Percentiles rank a stretch among this genome's conserved stretches.
phyloP scores from a whole-genome alignment of 441 rosid genomes.

The Arabidopsis hybrid region DNA sequence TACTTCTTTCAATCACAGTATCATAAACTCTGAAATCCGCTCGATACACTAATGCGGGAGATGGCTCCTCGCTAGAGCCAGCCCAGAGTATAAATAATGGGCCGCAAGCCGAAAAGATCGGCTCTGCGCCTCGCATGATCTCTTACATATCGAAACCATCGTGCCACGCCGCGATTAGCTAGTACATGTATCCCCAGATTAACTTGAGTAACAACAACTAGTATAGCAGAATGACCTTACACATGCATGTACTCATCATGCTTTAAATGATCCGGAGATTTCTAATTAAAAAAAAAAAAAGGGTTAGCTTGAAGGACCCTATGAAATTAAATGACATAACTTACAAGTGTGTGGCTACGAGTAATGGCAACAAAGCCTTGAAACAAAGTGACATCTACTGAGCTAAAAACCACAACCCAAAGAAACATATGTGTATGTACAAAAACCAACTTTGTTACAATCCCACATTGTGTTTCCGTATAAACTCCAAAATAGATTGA shows the following conservation, averaged over 20 bases:
- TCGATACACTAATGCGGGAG: neutral
- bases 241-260: neutral
- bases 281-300: neutral
- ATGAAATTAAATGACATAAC: constrained; percentile 32
- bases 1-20: too few relatives aligned
- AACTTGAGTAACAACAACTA: neutral
- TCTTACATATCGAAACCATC: neutral
- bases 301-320: constrained; percentile 5
- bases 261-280: constrained; percentile 29
- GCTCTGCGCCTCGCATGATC: neutral
- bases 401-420: constrained; percentile 23
- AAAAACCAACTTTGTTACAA: constrained; percentile 23
- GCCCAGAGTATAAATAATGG: too few relatives aligned
- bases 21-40: too few relatives aligned
- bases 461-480: constrained; percentile 32
- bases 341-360: constrained; percentile 31
- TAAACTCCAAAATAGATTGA: constrained; percentile 24
- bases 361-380: constrained; percentile 37
- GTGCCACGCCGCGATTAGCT: too few relatives aligned
- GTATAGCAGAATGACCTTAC: neutral
- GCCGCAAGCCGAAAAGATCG: too few relatives aligned
- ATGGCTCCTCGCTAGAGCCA: neutral
- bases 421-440: constrained; percentile 22
- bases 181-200: neutral
- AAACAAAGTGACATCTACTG: neutral